phyloP scores from a whole-genome alignment of 1,284 basidiomycete species.

The Tilletia setariae region DNA sequence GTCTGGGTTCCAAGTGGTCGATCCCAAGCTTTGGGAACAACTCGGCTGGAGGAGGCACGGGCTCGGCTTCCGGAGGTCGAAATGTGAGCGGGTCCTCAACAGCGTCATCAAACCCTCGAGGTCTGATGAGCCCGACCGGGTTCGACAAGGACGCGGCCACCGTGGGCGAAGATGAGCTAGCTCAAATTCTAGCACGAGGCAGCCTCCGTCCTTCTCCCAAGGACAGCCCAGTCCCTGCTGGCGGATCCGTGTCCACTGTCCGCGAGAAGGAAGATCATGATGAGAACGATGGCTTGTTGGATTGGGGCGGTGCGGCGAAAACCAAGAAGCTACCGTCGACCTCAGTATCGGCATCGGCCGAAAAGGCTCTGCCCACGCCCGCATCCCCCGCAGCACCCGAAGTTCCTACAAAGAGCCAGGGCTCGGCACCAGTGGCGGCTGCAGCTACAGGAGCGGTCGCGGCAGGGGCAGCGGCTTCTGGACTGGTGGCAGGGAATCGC shows the following conservation, averaged over 20 bases:
- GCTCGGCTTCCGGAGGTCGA: slow-evolving; percentile 20
- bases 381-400: neutral
- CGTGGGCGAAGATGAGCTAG: slow-evolving; percentile 43
- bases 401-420: neutral
- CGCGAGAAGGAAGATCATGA: neutral
- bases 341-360: slow-evolving; percentile 1
- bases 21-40: neutral
- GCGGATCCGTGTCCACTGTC: neutral
- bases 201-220: slow-evolving; percentile 3
- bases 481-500: slow-evolving; percentile 8
- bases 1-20: neutral
- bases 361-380: slow-evolving; percentile 13
- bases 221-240: slow-evolving; percentile 8
- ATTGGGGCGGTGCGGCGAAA: slow-evolving; percentile 1
- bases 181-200: slow-evolving; percentile 40
- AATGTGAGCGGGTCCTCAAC: slow-evolving; percentile 16
- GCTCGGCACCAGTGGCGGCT: neutral
- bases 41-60: slow-evolving; percentile 4
- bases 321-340: slow-evolving; percentile 15
- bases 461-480: slow-evolving; percentile 8
- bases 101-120: slow-evolving; percentile 25
- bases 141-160: slow-evolving; percentile 36
- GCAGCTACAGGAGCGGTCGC: slow-evolving; percentile 16
- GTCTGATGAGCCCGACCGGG: slow-evolving; percentile 5
- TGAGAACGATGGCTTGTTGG: slow-evolving; percentile 17